These are phyloP conservation scores for Cicer judaicum DNA, from an alignment of 306 rosid genomes.

Conservation along the genomic window DNA sequence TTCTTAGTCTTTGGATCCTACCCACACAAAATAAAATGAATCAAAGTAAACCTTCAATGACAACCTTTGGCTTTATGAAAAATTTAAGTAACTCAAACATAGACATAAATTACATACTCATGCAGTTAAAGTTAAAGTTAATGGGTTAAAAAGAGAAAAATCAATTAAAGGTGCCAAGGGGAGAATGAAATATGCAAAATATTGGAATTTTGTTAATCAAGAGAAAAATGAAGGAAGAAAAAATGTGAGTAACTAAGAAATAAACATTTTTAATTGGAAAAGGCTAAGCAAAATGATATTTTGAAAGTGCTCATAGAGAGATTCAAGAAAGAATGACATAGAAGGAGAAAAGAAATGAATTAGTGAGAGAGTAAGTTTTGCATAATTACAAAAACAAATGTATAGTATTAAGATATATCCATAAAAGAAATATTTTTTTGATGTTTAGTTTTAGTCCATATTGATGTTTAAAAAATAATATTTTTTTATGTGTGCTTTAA, in stretches of 20 bases:
- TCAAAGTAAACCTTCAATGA: slow-evolving; percentile 17
- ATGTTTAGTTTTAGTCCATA: no score
- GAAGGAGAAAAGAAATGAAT: background rate
- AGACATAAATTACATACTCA: background rate
- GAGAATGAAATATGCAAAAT: slow-evolving; percentile 22
- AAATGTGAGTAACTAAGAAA: slow-evolving; percentile 39
- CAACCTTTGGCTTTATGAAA: background rate
- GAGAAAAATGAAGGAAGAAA: slow-evolving; percentile 21
- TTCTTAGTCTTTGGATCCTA: slow-evolving; percentile 90
- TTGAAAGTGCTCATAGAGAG: background rate
- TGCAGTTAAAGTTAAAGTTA: slow-evolving; percentile 37
- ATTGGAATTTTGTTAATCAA: slow-evolving; percentile 32
- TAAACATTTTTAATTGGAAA: slow-evolving; percentile 45
- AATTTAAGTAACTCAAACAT: background rate
- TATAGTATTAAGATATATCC: no score
- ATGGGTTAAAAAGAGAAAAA: slow-evolving; percentile 46
- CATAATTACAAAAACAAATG: no score
- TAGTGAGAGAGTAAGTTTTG: background rate
- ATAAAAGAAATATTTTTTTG: no score
- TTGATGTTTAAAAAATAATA: background rate
- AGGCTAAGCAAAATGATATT: background rate
- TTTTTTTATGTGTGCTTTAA: no score
- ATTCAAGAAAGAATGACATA: background rate
- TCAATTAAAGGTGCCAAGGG: background rate
- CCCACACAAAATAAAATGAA: background rate